These are phyloP conservation scores for Colletotrichum sidae DNA, from an alignment of 2,329 filamentous ascomycete species.

Conservation along the genomic window DNA sequence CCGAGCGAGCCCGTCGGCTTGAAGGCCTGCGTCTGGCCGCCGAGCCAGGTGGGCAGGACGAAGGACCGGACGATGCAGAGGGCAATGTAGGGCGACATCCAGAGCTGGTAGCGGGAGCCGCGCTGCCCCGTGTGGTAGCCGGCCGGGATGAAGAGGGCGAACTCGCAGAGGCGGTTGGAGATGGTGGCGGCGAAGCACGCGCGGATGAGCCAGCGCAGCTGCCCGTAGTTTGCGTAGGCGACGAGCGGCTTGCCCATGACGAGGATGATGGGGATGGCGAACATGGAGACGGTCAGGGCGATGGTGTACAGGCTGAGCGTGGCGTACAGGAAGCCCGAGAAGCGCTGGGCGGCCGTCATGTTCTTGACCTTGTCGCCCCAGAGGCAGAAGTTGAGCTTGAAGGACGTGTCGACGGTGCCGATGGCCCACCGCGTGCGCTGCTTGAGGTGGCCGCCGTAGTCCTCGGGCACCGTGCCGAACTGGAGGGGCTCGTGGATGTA, in stretches of 20 bases:
- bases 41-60: constrained; percentile 68
- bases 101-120: constrained; percentile 66
- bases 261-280: constrained; percentile 70
- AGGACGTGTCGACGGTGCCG: constrained; percentile 67
- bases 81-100: constrained; percentile 73
- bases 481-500: constrained; percentile 71
- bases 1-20: constrained; percentile 69
- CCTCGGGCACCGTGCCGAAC: constrained; percentile 69
- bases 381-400: constrained; percentile 71
- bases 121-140: constrained; percentile 71
- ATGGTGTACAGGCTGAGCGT: constrained; percentile 67
- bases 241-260: constrained; percentile 68
- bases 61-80: constrained; percentile 69
- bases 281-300: constrained; percentile 64
- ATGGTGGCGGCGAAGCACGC: constrained; percentile 64
- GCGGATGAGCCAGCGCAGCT: constrained; percentile 70
- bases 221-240: constrained; percentile 62
- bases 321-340: constrained; percentile 69
- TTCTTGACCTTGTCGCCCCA: constrained; percentile 63
- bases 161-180: constrained; percentile 66
- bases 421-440: constrained; percentile 69
- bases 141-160: constrained; percentile 67
- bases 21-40: constrained; percentile 68
- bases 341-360: constrained; percentile 68
- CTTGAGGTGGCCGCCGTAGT: constrained; percentile 66